Evolutionary conservation across 768 basidiomycete genomes (phyloP).

Genomic region (Suillus clintonianus): DNA sequence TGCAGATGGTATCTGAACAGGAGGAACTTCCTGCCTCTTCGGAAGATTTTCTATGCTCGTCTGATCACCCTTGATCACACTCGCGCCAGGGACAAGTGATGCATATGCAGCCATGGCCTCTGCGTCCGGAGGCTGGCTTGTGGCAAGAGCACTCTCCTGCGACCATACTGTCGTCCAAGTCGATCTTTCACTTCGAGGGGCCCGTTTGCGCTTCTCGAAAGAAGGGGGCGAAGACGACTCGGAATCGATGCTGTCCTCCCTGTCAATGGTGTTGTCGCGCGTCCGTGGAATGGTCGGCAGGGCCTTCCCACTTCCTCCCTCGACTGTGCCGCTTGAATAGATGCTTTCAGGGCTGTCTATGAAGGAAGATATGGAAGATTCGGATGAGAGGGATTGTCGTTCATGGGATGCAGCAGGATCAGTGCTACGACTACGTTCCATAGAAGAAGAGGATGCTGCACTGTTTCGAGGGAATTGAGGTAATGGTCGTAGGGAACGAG

Average conservation of each 20-base stretch:
- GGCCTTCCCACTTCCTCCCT: slow-evolving; percentile 6
- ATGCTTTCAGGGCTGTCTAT: slow-evolving; percentile 2
- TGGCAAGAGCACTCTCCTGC: slow-evolving; percentile 44
- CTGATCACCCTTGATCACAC: slow-evolving; percentile 1
- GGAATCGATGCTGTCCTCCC: background rate
- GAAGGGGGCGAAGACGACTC: background rate
- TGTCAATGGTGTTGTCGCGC: background rate
- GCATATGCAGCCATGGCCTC: slow-evolving; percentile 7
- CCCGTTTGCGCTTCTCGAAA: background rate
- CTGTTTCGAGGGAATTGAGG: slow-evolving; percentile 8
- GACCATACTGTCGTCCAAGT: slow-evolving; percentile 28
- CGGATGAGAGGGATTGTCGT: background rate
- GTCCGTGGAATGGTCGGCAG: slow-evolving; percentile 11
- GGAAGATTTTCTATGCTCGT: background rate
- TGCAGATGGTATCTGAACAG: background rate
- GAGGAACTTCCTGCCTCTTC: slow-evolving; percentile 5
- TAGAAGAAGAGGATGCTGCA: background rate
- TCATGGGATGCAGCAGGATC: background rate
- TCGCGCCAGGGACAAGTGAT: background rate
- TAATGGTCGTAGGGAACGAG: slow-evolving; percentile 6
- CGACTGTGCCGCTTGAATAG: slow-evolving; percentile 5
- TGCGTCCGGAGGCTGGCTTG: slow-evolving; percentile 21
- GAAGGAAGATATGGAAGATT: background rate
- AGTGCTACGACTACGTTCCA: background rate
- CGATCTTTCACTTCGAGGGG: slow-evolving; percentile 10